Evolutionary conservation across 164 flowering plant genomes (phyloP).

Genomic region (Cinnamomum chago): DNA sequence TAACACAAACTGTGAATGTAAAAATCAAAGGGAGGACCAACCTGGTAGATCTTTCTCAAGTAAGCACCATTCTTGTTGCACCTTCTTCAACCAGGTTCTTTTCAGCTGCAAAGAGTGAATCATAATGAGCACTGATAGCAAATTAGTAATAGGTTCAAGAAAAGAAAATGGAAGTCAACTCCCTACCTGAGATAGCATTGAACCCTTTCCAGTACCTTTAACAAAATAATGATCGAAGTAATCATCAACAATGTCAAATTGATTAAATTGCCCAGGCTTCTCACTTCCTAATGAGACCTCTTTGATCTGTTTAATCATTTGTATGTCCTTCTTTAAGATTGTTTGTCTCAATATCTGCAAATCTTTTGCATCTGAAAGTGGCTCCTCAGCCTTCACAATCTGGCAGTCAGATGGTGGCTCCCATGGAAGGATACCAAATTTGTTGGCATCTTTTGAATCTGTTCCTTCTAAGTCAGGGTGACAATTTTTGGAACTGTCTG

Average conservation of each 20-base stretch:
- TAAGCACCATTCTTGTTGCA: constrained; percentile 91
- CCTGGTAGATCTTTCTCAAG: constrained; percentile 81
- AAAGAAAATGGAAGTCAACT: background rate
- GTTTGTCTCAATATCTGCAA: constrained; percentile 14
- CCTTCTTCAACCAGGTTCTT: constrained; percentile 76
- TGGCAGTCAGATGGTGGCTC: constrained; percentile 26
- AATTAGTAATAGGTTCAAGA: background rate
- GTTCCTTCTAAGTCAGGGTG: constrained; percentile 1
- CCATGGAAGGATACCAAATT: constrained; percentile 14
- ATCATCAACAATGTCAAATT: constrained; percentile 69
- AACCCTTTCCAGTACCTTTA: constrained; percentile 31
- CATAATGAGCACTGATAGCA: background rate
- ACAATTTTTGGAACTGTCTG: constrained; percentile 3
- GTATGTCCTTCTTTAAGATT: constrained; percentile 16
- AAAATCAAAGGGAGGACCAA: constrained; percentile 21
- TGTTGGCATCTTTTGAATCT: constrained; percentile 19
- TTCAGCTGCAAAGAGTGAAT: constrained; percentile 36
- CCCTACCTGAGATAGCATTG: constrained; percentile 46
- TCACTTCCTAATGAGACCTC: background rate
- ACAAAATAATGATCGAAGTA: constrained; percentile 73
- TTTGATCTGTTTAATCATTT: constrained; percentile 18
- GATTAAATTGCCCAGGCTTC: constrained; percentile 32
- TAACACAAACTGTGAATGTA: background rate
- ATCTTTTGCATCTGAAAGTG: constrained; percentile 13
- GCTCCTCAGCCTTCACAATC: constrained; percentile 16